phyloP scores from a whole-genome alignment of 2,329 filamentous ascomycete genomes.

The Elsinoe perseae region DNA sequence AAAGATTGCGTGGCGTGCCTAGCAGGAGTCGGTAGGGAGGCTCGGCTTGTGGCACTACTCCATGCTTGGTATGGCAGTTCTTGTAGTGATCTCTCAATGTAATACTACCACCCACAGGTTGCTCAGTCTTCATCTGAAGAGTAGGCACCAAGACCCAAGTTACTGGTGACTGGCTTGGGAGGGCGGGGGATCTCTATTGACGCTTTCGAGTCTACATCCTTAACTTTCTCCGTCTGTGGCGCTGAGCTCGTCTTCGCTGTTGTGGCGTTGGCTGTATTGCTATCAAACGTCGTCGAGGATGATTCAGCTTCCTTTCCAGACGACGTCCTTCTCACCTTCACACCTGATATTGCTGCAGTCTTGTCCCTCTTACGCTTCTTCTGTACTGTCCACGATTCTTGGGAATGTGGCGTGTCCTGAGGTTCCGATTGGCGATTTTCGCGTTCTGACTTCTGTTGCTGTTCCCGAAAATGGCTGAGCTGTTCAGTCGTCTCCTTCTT shows the following conservation, averaged over 20 bases:
- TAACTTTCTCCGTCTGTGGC: neutral
- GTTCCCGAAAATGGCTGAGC: constrained; percentile 51
- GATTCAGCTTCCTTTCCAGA: constrained; percentile 21
- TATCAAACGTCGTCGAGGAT: neutral
- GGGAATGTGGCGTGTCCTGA: constrained; percentile 28
- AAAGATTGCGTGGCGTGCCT: no score
- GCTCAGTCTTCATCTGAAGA: constrained; percentile 38
- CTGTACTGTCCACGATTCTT: constrained; percentile 42
- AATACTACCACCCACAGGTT: no score
- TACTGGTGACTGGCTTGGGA: neutral
- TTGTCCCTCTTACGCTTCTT: constrained; percentile 47
- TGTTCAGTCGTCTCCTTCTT: constrained; percentile 52
- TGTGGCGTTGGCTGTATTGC: constrained; percentile 16
- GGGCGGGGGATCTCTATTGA: neutral
- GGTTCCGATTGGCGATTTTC: constrained; percentile 34
- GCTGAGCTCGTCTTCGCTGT: constrained; percentile 2
- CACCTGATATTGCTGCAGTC: constrained; percentile 34
- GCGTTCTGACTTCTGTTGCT: constrained; percentile 53
- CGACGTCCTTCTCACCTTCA: constrained; percentile 38
- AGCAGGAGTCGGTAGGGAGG: no score
- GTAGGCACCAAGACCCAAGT: constrained; percentile 35
- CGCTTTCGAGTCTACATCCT: neutral
- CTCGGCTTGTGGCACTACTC: no score
- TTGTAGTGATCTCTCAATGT: no score
- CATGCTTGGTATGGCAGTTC: no score